Evolutionary conservation across 805 yeast species (phyloP).

Genomic region (Candida corydali): DNA sequence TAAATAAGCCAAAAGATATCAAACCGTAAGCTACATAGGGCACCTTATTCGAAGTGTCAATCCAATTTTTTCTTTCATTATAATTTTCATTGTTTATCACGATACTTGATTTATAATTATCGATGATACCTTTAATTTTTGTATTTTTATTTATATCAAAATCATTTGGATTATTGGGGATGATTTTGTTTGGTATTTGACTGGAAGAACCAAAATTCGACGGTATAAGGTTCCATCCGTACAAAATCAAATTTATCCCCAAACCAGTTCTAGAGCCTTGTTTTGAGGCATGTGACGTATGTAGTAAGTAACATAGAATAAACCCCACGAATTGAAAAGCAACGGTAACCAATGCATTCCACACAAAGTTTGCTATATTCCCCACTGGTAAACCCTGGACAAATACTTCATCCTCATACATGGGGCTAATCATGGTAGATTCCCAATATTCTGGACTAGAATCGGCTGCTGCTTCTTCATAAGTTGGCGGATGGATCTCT

Average conservation of each 20-base stretch:
- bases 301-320: constrained; percentile 80
- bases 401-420: constrained; percentile 81
- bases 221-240: constrained; percentile 44
- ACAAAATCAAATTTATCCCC: constrained; percentile 76
- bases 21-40: constrained; percentile 60
- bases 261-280: constrained; percentile 92
- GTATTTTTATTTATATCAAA: constrained; percentile 26
- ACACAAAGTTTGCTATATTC: constrained; percentile 75
- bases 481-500: constrained; percentile 74
- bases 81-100: constrained; percentile 14
- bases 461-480: constrained; percentile 93
- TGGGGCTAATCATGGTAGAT: constrained; percentile 74
- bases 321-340: constrained; percentile 94
- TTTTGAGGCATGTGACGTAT: constrained; percentile 95
- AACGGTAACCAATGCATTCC: constrained; percentile 88
- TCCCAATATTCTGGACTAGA: constrained; percentile 98
- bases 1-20: constrained; percentile 63
- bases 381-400: constrained; percentile 97
- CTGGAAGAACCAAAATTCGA: constrained; percentile 37
- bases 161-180: constrained; percentile 31
- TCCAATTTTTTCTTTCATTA: constrained; percentile 4
- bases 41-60: constrained; percentile 3
- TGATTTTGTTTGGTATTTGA: constrained; percentile 27
- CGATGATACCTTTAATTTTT: constrained; percentile 23
- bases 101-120: constrained; percentile 26